Conservation (phyloP, 2,329 filamentous ascomycete genomes). For the Tothia fuscella region DNA sequence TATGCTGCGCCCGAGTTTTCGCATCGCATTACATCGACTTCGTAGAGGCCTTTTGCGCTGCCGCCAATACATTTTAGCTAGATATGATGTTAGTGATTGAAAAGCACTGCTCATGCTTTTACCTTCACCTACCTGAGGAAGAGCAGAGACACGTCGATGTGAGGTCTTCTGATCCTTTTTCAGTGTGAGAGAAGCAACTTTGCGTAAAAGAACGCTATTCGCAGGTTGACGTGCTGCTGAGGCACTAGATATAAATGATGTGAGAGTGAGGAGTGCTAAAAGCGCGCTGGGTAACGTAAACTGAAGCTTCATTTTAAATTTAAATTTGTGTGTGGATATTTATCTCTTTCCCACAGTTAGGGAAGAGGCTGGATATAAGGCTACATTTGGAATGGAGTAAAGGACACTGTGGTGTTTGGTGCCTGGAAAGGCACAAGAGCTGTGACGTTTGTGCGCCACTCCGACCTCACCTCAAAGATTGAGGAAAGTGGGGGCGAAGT, state of each 20-base stretch:
- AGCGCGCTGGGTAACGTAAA: too few species aligned
- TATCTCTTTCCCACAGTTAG: too few species aligned
- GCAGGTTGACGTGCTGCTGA: conserved; percentile 7
- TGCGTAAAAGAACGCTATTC: conserved; percentile 47
- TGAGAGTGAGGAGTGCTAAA: background rate
- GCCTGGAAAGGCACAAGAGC: too few species aligned
- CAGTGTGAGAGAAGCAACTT: conserved; percentile 69
- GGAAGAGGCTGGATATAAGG: too few species aligned
- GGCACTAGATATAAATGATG: too few species aligned
- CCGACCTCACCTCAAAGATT: too few species aligned
- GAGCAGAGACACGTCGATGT: conserved; percentile 60
- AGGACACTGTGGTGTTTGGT: too few species aligned
- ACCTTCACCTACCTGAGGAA: conserved; percentile 45
- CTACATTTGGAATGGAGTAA: too few species aligned
- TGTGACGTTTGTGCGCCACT: too few species aligned
- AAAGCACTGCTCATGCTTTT: background rate
- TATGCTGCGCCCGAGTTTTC: conserved; percentile 76
- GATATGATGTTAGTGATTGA: background rate
- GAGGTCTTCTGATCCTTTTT: conserved; percentile 55
- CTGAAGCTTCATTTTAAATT: too few species aligned
- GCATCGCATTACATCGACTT: conserved; percentile 77
- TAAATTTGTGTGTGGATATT: too few species aligned
- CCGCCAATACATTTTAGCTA: conserved; percentile 53
- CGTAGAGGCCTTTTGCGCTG: conserved; percentile 49
- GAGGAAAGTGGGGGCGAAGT: too few species aligned